These are phyloP conservation scores for Amoebophrya sp. DNA, from an alignment of 169 alveolate species.

Conservation along the genomic window DNA sequence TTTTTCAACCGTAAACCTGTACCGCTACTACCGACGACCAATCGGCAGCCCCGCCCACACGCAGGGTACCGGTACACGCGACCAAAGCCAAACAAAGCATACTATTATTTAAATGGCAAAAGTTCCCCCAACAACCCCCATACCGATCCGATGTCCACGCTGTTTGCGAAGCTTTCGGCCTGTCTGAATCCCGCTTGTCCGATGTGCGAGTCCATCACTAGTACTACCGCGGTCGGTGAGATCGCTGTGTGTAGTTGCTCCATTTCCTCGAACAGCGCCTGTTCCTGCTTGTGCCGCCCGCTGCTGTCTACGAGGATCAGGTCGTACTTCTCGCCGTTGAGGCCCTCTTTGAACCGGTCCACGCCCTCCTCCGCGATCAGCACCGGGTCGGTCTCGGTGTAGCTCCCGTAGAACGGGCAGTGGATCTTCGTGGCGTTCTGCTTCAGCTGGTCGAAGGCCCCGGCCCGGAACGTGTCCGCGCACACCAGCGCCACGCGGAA, in stretches of 20 bases:
- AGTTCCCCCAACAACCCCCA: no score
- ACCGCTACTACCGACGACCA: no score
- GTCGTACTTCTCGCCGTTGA: no score
- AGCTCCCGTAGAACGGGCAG: slow-evolving; percentile 89
- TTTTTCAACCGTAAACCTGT: no score
- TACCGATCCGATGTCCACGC: slow-evolving; percentile 77
- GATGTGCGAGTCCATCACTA: slow-evolving; percentile 90
- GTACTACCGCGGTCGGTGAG: slow-evolving; percentile 41
- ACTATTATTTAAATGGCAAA: no score
- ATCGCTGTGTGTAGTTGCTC: slow-evolving; percentile 33
- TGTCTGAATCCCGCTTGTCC: slow-evolving; percentile 95
- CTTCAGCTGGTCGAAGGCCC: slow-evolving; percentile 94
- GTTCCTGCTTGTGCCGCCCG: slow-evolving; percentile 94
- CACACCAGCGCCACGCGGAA: slow-evolving; percentile 93
- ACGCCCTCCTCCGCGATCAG: slow-evolving; percentile 92
- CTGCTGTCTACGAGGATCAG: slow-evolving; percentile 92
- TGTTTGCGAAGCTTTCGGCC: slow-evolving; percentile 87
- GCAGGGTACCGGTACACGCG: no score
- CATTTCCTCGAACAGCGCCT: slow-evolving; percentile 91
- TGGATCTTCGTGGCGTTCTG: slow-evolving; percentile 91
- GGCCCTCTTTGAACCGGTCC: slow-evolving; percentile 72
- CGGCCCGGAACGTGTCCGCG: slow-evolving; percentile 98
- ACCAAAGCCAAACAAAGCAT: no score
- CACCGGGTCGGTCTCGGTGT: slow-evolving; percentile 94
- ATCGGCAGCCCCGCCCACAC: no score